phyloP scores from a whole-genome alignment of 345 rosid genomes.

The Punica granatum region DNA sequence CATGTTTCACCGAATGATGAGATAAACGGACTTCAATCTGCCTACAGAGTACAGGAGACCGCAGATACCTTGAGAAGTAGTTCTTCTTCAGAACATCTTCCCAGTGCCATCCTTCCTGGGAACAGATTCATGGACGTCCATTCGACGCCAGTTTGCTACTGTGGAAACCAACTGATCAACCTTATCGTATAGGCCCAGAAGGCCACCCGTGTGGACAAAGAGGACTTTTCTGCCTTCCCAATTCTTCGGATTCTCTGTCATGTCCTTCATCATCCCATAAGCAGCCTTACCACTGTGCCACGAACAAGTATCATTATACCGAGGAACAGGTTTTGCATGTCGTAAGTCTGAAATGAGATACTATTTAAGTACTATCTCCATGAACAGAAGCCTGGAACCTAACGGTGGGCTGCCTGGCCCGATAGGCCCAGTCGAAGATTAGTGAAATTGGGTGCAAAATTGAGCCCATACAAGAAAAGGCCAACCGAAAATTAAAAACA shows the following conservation, averaged over 20 bases:
- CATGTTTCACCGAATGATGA: not conserved
- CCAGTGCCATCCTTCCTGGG: slow-evolving; percentile 65
- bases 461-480: not conserved
- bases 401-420: not conserved
- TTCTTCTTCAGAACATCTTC: slow-evolving; percentile 60
- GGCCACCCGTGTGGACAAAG: slow-evolving; percentile 85
- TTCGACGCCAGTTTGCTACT: slow-evolving; percentile 53
- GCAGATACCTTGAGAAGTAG: not conserved
- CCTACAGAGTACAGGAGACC: not conserved
- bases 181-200: slow-evolving; percentile 73
- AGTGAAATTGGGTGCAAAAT: not conserved
- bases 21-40: not conserved
- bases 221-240: slow-evolving; percentile 84
- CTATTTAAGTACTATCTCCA: not conserved
- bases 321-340: not conserved
- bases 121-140: slow-evolving; percentile 74
- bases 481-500: not conserved
- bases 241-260: slow-evolving; percentile 55
- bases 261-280: slow-evolving; percentile 68
- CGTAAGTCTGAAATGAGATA: not conserved
- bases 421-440: not conserved
- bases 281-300: slow-evolving; percentile 74
- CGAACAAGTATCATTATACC: not conserved
- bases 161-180: slow-evolving; percentile 62
- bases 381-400: not conserved